A percentile compares a stretch with the other conserved stretches of the same genome.
Evolutionary conservation across 139 green algal genomes (phyloP).

Genomic region (Ulvella scutata): DNA sequence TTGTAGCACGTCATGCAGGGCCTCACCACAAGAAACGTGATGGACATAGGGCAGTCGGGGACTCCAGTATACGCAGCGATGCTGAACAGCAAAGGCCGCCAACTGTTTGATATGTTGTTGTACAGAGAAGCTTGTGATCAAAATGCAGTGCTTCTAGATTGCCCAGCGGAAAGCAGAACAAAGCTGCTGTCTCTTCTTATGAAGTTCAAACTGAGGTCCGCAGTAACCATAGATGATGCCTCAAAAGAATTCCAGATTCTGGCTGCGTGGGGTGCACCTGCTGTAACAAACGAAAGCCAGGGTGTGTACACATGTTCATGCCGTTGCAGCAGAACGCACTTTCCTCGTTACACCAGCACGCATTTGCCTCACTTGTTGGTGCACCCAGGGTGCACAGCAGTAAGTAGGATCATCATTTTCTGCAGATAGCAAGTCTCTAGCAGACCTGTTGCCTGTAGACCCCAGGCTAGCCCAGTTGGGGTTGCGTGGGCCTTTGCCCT

Average conservation of each 20-base stretch:
- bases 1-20: constrained; percentile 19
- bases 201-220: not conserved
- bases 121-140: not conserved
- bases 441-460: not conserved
- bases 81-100: constrained; percentile 33
- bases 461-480: not conserved
- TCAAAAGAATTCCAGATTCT: not conserved
- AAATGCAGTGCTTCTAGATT: not conserved
- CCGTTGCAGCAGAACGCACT: not conserved
- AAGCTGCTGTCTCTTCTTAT: not conserved
- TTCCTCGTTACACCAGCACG: not conserved
- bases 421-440: not conserved
- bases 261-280: not conserved
- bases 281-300: not conserved
- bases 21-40: constrained; percentile 33
- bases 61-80: constrained; percentile 24
- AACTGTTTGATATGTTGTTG: constrained; percentile 36
- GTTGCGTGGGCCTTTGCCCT: too few species aligned
- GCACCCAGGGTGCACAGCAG: not conserved
- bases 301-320: not conserved
- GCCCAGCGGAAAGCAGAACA: not conserved
- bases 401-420: not conserved
- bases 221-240: not conserved
- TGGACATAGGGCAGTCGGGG: not conserved
- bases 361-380: not conserved